These are phyloP conservation scores for Hypoxylon lienhwacheense DNA, from an alignment of 495 filamentous ascomycete species.

Conservation along the genomic window DNA sequence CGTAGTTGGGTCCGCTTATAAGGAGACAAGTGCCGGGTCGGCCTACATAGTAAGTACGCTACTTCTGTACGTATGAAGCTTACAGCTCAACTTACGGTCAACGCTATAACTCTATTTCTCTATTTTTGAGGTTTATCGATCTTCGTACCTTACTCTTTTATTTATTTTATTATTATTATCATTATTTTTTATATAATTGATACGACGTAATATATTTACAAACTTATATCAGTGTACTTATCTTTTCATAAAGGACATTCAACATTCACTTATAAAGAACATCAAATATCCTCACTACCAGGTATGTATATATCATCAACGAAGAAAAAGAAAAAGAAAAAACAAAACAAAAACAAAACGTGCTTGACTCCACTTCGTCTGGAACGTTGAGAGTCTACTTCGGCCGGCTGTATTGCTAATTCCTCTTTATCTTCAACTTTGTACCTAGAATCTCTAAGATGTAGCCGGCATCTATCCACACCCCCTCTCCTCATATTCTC, in stretches of 20 bases:
- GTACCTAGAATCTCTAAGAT: too few species aligned
- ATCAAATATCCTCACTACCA: too few species aligned
- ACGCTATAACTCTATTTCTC: slow-evolving; percentile 12
- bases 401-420: slow-evolving; percentile 34
- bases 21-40: slow-evolving; percentile 29
- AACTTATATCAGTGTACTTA: too few species aligned
- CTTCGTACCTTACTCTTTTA: too few species aligned
- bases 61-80: slow-evolving; percentile 2
- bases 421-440: slow-evolving; percentile 21
- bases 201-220: too few species aligned
- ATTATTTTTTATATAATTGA: too few species aligned
- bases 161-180: too few species aligned
- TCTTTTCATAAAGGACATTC: too few species aligned
- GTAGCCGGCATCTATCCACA: slow-evolving; percentile 26
- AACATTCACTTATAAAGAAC: too few species aligned
- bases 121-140: not conserved
- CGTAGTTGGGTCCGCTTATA: slow-evolving; percentile 11
- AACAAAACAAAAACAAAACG: slow-evolving; percentile 5
- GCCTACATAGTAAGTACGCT: too few species aligned
- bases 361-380: slow-evolving; percentile 25
- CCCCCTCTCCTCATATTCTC: too few species aligned
- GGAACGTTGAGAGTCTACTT: slow-evolving; percentile 23
- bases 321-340: slow-evolving; percentile 1
- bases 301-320: too few species aligned
- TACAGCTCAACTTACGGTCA: not conserved